Evolutionary conservation across 768 basidiomycete species (phyloP).

Genomic region (Termitomyces sp.): DNA sequence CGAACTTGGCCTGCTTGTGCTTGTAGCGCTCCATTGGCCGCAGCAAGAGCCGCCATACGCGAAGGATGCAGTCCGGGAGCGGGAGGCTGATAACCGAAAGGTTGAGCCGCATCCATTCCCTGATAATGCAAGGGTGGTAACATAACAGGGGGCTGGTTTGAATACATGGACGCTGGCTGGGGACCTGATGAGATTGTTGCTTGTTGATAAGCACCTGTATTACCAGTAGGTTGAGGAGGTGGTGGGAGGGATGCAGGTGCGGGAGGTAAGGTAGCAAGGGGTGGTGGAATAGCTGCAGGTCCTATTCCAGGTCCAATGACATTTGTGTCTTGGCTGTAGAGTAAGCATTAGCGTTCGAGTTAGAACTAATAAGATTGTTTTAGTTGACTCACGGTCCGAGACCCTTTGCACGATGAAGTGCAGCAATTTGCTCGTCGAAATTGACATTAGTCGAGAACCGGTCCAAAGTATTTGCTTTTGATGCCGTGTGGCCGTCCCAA

Average conservation of each 20-base stretch:
- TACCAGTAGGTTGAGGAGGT: constrained; percentile 48
- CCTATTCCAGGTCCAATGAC: constrained; percentile 88
- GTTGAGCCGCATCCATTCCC: constrained; percentile 68
- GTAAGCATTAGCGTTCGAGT: background rate
- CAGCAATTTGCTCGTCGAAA: constrained; percentile 97
- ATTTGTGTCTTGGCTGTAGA: constrained; percentile 60
- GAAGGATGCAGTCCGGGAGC: constrained; percentile 64
- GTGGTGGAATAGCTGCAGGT: constrained; percentile 67
- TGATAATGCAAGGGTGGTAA: constrained; percentile 83
- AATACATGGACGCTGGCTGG: constrained; percentile 76
- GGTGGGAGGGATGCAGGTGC: constrained; percentile 72
- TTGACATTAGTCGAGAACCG: constrained; percentile 92
- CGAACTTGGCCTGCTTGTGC: constrained; percentile 70
- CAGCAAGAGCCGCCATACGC: constrained; percentile 56
- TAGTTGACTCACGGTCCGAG: constrained; percentile 65
- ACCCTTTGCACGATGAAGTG: constrained; percentile 91
- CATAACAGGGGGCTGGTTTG: constrained; percentile 62
- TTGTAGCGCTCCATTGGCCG: constrained; percentile 43
- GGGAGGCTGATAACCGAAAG: constrained; percentile 76
- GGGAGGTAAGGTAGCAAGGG: constrained; percentile 61
- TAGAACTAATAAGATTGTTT: background rate
- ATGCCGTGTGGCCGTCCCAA: constrained; percentile 98
- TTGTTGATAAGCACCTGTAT: constrained; percentile 58
- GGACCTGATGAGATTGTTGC: constrained; percentile 90
- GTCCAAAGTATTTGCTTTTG: constrained; percentile 87